Evolutionary conservation across 352 stramenopile species (phyloP).

Genomic region (Globisporangium orthogonon): DNA sequence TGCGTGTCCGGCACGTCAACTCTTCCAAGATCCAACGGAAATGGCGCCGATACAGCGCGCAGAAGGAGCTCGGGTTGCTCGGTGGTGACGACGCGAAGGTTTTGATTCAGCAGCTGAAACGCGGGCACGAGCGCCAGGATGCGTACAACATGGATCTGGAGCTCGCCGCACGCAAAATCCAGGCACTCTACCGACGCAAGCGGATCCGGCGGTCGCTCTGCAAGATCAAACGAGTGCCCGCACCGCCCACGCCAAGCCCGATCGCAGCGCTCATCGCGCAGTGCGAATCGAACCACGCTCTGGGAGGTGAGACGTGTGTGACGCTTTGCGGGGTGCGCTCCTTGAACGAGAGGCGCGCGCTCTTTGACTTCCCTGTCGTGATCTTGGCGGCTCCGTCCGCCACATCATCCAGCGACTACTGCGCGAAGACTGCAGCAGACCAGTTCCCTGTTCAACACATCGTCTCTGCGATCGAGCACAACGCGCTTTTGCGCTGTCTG

Average conservation of each 20-base stretch:
- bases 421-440: background rate
- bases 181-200: constrained; percentile 45
- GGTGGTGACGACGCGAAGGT: constrained; percentile 20
- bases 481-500: constrained; percentile 29
- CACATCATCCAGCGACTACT: background rate
- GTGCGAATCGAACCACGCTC: constrained; percentile 16
- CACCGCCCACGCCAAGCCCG: constrained; percentile 17
- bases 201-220: constrained; percentile 31
- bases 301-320: constrained; percentile 25
- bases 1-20: constrained; percentile 9
- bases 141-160: constrained; percentile 15
- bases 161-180: constrained; percentile 39
- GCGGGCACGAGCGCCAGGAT: constrained; percentile 26
- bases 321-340: constrained; percentile 16
- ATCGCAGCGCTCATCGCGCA: constrained; percentile 23
- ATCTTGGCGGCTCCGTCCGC: constrained; percentile 14
- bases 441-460: constrained; percentile 25
- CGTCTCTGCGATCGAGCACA: constrained; percentile 44
- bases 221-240: constrained; percentile 23
- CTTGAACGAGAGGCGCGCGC: constrained; percentile 30
- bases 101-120: constrained; percentile 35
- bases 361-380: constrained; percentile 45
- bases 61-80: background rate
- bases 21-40: constrained; percentile 26
- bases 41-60: constrained; percentile 26